These are phyloP conservation scores for Coprinellus aureogranulatus DNA, from an alignment of 768 basidiomycete genomes.

Conservation along the genomic window DNA sequence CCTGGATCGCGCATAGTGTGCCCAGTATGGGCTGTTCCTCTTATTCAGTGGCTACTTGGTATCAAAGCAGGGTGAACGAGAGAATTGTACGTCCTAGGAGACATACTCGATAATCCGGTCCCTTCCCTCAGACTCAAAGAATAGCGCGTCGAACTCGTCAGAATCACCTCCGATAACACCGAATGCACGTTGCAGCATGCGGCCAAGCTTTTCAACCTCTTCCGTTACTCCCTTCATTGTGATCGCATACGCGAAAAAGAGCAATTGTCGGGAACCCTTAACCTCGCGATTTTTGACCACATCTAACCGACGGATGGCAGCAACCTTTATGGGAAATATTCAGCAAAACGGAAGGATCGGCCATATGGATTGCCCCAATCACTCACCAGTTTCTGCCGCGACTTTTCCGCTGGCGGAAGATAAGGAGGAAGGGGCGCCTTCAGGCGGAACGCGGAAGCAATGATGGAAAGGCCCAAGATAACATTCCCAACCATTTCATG, in stretches of 20 bases:
- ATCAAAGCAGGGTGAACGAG: too few species aligned
- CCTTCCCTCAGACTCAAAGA: conserved; percentile 33
- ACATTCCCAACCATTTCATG: conserved; percentile 96
- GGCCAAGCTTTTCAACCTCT: conserved; percentile 82
- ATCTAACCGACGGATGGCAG: conserved; percentile 77
- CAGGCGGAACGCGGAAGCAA: conserved; percentile 75
- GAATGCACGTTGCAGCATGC: conserved; percentile 82
- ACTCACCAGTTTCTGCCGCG: conserved; percentile 73
- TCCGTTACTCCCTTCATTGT: conserved; percentile 93
- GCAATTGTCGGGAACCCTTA: conserved; percentile 77
- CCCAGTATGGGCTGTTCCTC: too few species aligned
- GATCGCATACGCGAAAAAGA: conserved; percentile 92
- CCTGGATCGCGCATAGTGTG: too few species aligned
- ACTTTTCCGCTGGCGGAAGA: conserved; percentile 87
- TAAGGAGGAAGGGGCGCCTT: conserved; percentile 96
- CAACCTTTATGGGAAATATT: conserved; percentile 53
- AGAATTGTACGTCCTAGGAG: too few species aligned
- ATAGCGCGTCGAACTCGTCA: conserved; percentile 82
- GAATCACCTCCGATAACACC: conserved; percentile 85
- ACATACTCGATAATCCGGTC: conserved; percentile 22
- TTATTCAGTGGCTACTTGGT: too few species aligned
- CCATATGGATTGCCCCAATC: too few species aligned
- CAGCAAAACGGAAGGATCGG: too few species aligned
- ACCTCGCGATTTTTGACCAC: conserved; percentile 83
- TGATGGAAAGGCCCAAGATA: conserved; percentile 80